Percentiles rank a stretch among this genome's conserved stretches.
Evolutionary conservation across 176 grass and related monocot species (phyloP).

Genomic region (Carex parvula): DNA sequence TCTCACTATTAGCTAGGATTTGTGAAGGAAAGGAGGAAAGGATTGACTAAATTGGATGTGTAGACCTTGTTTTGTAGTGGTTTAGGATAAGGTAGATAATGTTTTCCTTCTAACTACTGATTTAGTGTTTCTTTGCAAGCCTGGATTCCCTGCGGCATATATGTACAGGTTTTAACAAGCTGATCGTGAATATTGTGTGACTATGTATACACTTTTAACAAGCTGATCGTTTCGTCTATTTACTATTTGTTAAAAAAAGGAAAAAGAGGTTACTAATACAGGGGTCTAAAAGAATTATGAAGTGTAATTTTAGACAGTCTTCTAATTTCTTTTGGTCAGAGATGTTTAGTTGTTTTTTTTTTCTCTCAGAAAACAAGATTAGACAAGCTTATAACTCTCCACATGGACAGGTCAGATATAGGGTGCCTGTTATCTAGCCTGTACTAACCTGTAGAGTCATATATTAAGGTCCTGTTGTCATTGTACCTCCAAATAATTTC

Average conservation of each 20-base stretch:
- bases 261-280: no score
- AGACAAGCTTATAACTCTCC: neutral
- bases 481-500: neutral
- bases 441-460: neutral
- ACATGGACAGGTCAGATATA: constrained; percentile 6
- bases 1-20: neutral
- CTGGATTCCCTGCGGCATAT: neutral
- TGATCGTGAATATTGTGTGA: no score
- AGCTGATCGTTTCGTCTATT: neutral
- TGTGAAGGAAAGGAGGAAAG: neutral
- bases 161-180: no score
- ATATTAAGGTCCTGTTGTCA: neutral
- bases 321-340: neutral
- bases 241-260: neutral
- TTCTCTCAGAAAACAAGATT: neutral
- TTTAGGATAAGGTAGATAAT: no score
- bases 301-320: neutral
- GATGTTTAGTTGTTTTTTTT: neutral
- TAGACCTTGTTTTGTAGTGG: neutral
- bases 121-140: neutral
- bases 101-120: neutral
- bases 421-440: neutral
- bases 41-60: neutral
- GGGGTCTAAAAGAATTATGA: no score
- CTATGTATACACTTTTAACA: no score